These are phyloP conservation scores for Yarrowia sp. DNA, from an alignment of 805 yeast species.

Conservation along the genomic window DNA sequence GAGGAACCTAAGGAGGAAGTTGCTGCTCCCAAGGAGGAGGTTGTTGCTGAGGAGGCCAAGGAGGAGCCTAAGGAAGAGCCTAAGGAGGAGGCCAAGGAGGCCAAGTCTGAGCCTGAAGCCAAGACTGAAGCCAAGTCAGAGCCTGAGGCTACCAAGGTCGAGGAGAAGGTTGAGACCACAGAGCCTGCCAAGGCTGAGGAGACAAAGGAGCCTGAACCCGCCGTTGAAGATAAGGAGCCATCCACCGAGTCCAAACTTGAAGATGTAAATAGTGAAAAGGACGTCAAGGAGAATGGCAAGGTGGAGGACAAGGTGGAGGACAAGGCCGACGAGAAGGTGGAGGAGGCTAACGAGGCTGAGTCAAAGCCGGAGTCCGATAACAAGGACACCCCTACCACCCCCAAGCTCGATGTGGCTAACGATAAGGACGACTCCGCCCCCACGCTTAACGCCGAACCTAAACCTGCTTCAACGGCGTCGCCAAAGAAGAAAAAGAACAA, in stretches of 20 bases:
- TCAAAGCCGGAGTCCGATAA: neutral
- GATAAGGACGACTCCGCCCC: conserved; percentile 9
- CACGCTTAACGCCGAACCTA: neutral
- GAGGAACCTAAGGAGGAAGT: neutral
- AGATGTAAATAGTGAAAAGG: conserved; percentile 2
- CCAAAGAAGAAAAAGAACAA: conserved; percentile 21
- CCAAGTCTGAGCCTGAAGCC: neutral
- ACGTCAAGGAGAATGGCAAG: neutral
- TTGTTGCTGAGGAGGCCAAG: neutral
- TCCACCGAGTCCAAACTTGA: neutral
- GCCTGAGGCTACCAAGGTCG: neutral
- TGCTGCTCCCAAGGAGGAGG: no score
- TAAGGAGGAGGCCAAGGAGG: neutral
- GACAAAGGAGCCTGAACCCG: neutral
- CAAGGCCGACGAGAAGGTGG: neutral
- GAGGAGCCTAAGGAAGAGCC: neutral
- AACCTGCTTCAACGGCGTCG: neutral
- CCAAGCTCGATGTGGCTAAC: neutral
- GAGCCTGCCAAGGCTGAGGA: neutral
- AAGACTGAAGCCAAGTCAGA: neutral
- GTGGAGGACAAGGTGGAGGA: neutral
- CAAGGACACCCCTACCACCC: neutral
- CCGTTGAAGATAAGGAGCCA: no score
- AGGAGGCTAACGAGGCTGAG: neutral
- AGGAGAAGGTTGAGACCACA: neutral